Percentiles rank a stretch among this genome's conserved stretches.
These are phyloP conservation scores for Heterobasidion annosum DNA, from an alignment of 1,284 basidiomycete genomes.

Conservation along the genomic window DNA sequence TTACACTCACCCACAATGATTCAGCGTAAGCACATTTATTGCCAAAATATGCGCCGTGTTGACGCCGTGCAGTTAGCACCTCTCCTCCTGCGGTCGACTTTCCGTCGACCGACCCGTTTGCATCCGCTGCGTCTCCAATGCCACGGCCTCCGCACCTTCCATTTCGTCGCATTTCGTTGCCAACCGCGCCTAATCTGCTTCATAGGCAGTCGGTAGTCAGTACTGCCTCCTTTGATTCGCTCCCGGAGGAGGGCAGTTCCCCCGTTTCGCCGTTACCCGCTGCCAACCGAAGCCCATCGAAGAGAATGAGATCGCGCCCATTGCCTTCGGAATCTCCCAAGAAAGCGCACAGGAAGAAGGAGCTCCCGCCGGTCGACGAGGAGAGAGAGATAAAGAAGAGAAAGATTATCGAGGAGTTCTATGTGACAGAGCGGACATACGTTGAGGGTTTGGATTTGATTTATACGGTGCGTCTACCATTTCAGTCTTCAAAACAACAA, in stretches of 20 bases:
- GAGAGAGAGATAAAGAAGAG: conserved; percentile 28
- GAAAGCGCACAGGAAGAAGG: conserved; percentile 18
- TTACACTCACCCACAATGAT: neutral
- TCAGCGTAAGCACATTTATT: neutral
- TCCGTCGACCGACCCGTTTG: conserved; percentile 6
- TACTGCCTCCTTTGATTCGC: conserved; percentile 58
- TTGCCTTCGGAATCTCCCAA: conserved; percentile 20
- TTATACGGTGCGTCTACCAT: conserved; percentile 47
- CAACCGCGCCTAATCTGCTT: conserved; percentile 40
- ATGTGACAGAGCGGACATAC: conserved; percentile 74
- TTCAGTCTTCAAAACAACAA: neutral
- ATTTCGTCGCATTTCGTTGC: conserved; percentile 71
- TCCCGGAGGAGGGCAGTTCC: conserved; percentile 36
- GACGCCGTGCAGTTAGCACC: neutral
- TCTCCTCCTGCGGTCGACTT: conserved; percentile 4
- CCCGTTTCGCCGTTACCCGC: conserved; percentile 8
- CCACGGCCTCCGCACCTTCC: conserved; percentile 40
- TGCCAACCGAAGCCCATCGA: conserved; percentile 10
- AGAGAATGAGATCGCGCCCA: conserved; percentile 12
- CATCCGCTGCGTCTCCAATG: conserved; percentile 3
- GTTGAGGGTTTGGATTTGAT: conserved; percentile 74
- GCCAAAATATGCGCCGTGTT: neutral
- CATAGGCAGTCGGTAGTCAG: conserved; percentile 60
- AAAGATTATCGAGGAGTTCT: conserved; percentile 65
- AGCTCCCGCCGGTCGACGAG: conserved; percentile 22